Conservation (phyloP, 2,329 filamentous ascomycete species). For the Cyclaneusma minus region DNA sequence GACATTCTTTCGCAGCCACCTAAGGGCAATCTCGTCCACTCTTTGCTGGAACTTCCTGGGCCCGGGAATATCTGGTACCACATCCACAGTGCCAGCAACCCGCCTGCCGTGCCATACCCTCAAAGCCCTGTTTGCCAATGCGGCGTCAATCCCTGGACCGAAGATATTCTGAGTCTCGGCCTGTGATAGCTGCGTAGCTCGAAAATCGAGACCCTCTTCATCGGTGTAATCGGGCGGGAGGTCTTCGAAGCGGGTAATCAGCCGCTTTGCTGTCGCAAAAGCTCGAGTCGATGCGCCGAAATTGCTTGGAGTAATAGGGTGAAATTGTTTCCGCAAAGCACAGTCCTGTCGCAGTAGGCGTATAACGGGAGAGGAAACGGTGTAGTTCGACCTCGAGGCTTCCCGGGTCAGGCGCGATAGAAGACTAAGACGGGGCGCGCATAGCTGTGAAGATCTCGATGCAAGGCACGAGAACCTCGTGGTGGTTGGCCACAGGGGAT, state of each 20-base stretch:
- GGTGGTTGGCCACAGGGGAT: slow-evolving; percentile 10
- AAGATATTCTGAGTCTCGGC: slow-evolving; percentile 33
- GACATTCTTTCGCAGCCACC: slow-evolving; percentile 36
- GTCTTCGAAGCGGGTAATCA: slow-evolving; percentile 38
- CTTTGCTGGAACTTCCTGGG: too few species aligned
- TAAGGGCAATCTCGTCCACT: slow-evolving; percentile 32
- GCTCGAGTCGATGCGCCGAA: too few species aligned
- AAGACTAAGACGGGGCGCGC: too few species aligned
- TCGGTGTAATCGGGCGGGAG: slow-evolving; percentile 43
- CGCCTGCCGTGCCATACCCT: slow-evolving; percentile 45
- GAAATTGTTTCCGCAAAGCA: too few species aligned
- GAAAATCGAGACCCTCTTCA: slow-evolving; percentile 36
- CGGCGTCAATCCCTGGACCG: slow-evolving; percentile 27
- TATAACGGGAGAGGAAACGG: too few species aligned
- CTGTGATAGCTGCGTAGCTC: slow-evolving; percentile 30
- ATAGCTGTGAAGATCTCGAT: too few species aligned
- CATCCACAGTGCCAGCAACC: slow-evolving; percentile 36
- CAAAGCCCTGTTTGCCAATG: slow-evolving; percentile 35
- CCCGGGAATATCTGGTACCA: too few species aligned
- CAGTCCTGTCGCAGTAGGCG: too few species aligned
- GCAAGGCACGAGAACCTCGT: slow-evolving; percentile 11
- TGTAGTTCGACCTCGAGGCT: slow-evolving; percentile 11
- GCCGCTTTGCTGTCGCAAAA: slow-evolving; percentile 6
- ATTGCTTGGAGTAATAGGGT: too few species aligned
- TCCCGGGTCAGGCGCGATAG: slow-evolving; percentile 6